phyloP scores from a whole-genome alignment of 768 basidiomycete species.

The Termitomyces sp. region DNA sequence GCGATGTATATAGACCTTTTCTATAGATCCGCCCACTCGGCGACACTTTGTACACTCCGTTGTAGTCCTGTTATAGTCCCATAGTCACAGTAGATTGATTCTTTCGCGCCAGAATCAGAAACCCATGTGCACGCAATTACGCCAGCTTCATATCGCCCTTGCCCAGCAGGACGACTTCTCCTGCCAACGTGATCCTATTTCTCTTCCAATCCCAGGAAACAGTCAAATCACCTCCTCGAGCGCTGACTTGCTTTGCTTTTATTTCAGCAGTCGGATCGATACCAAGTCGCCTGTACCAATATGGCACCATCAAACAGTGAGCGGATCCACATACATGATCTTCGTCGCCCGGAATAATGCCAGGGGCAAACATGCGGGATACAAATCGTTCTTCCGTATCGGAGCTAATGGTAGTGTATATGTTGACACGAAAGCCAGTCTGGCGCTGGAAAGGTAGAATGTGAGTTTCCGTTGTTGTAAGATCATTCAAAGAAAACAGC shows the following conservation, averaged over 20 bases:
- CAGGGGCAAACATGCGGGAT: constrained; percentile 47
- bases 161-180: constrained; percentile 27
- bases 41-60: not conserved
- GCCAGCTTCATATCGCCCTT: constrained; percentile 18
- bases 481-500: not conserved
- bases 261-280: constrained; percentile 23
- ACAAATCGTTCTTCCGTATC: constrained; percentile 31
- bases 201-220: constrained; percentile 30
- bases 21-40: not conserved
- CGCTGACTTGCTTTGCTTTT: constrained; percentile 46
- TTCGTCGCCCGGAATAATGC: constrained; percentile 12
- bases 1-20: constrained; percentile 2
- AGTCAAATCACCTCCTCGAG: constrained; percentile 33
- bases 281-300: constrained; percentile 33
- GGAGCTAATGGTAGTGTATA: constrained; percentile 31
- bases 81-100: not conserved
- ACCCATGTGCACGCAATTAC: too few species aligned
- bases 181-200: constrained; percentile 27
- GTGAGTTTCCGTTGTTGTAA: not conserved
- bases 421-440: constrained; percentile 27
- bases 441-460: constrained; percentile 16
- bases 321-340: constrained; percentile 39
- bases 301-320: constrained; percentile 36
- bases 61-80: not conserved
- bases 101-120: too few species aligned